phyloP scores from a whole-genome alignment of 345 rosid species.

The Rhodamnia argentea region DNA sequence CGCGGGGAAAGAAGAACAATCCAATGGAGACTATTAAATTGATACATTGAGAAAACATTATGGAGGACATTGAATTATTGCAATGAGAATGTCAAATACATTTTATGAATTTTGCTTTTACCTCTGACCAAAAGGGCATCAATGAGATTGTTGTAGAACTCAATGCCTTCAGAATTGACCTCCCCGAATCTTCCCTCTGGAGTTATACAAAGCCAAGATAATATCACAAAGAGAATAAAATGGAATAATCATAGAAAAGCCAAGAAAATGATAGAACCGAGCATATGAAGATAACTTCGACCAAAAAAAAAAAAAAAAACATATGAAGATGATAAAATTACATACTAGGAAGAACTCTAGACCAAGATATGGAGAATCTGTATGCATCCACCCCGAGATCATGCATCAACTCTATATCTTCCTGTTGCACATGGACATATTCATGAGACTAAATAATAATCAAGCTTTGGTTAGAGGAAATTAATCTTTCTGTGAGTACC shows the following conservation, averaged over 20 bases:
- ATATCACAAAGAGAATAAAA: background rate
- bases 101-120: background rate
- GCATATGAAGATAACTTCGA: no score
- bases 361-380: conserved; percentile 20
- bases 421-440: background rate
- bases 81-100: background rate
- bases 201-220: background rate
- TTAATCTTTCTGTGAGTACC: no score
- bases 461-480: no score
- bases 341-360: conserved; percentile 17
- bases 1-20: background rate
- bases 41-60: background rate
- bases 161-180: conserved; percentile 11
- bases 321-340: background rate
- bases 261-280: background rate
- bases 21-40: background rate
- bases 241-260: background rate
- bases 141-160: conserved; percentile 12
- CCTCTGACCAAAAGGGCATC: conserved; percentile 10
- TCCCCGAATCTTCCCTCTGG: conserved; percentile 19
- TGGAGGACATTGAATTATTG: background rate
- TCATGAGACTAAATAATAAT: background rate
- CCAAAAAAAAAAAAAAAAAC: no score
- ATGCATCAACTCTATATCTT: conserved; percentile 9
- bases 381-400: conserved; percentile 12